These are phyloP conservation scores for Mortierella sp. DNA, from an alignment of 371 early-diverging fungal genomes.

Conservation along the genomic window DNA sequence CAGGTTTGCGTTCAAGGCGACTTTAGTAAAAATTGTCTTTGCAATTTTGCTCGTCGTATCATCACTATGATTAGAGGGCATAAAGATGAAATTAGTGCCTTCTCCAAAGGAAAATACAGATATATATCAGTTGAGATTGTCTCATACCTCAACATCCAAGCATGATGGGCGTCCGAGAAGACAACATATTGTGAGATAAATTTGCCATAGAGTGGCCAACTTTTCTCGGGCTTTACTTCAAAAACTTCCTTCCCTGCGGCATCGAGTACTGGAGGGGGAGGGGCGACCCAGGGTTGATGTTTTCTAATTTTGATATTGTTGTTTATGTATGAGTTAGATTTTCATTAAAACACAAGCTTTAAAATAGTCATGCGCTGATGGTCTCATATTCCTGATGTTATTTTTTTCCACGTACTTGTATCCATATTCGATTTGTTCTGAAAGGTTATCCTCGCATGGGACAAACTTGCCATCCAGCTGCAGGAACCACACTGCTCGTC, in stretches of 20 bases:
- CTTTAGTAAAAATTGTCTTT: conserved; percentile 75
- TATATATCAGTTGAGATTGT: neutral
- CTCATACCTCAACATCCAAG: conserved; percentile 75
- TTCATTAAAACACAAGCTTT: neutral
- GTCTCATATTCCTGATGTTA: neutral
- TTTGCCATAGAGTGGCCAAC: conserved; percentile 81
- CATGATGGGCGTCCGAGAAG: conserved; percentile 72
- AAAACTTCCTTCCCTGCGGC: conserved; percentile 37
- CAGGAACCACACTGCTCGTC: conserved; percentile 88
- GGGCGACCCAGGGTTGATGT: conserved; percentile 70
- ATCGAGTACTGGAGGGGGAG: conserved; percentile 35
- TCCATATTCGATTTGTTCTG: conserved; percentile 86
- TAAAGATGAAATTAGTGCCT: neutral
- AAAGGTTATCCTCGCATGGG: conserved; percentile 85
- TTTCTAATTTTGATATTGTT: conserved; percentile 56
- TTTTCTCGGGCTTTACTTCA: conserved; percentile 58
- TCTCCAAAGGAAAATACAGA: neutral
- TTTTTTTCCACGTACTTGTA: conserved; percentile 65
- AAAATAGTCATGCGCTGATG: neutral
- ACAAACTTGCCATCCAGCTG: conserved; percentile 74
- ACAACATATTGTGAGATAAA: conserved; percentile 82
- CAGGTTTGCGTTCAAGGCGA: conserved; percentile 72
- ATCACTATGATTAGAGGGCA: conserved; percentile 50
- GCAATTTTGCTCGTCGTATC: conserved; percentile 74
- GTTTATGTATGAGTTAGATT: too few species aligned